phyloP scores from a whole-genome alignment of 345 rosid genomes.

The Excoecaria agallocha region DNA sequence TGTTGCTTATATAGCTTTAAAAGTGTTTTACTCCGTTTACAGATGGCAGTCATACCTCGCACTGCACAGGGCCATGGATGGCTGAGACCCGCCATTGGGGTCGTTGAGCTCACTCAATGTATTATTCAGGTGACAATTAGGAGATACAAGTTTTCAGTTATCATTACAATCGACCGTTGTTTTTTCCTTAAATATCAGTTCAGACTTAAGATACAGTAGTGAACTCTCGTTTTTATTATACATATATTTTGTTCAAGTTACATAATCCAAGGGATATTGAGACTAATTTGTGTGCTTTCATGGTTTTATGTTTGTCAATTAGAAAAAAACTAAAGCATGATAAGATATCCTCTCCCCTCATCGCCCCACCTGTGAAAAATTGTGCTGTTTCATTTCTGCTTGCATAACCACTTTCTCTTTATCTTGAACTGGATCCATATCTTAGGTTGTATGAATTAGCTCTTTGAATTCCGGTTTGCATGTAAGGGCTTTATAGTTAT shows the following conservation, averaged over 20 bases:
- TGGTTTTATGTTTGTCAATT: neutral
- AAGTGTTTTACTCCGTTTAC: constrained; percentile 26
- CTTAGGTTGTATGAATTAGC: neutral
- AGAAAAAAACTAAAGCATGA: neutral
- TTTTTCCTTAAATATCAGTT: neutral
- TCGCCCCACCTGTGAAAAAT: neutral
- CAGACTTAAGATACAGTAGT: neutral
- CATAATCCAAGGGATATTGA: neutral
- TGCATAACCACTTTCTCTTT: neutral
- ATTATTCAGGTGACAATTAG: constrained; percentile 70
- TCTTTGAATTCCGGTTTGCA: neutral
- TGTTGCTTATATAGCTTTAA: neutral
- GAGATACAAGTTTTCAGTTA: constrained; percentile 3
- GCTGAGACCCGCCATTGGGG: constrained; percentile 97
- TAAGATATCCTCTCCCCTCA: neutral
- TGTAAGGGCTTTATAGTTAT: neutral
- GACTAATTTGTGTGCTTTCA: neutral
- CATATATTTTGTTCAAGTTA: neutral
- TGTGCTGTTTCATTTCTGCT: neutral
- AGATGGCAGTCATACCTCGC: constrained; percentile 96
- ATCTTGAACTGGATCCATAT: neutral
- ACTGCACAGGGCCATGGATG: constrained; percentile 94
- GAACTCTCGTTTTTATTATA: neutral
- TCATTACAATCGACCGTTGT: neutral
- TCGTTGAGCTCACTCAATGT: constrained; percentile 93